phyloP scores from a whole-genome alignment of 768 basidiomycete species.

The Hydnum rufescens region DNA sequence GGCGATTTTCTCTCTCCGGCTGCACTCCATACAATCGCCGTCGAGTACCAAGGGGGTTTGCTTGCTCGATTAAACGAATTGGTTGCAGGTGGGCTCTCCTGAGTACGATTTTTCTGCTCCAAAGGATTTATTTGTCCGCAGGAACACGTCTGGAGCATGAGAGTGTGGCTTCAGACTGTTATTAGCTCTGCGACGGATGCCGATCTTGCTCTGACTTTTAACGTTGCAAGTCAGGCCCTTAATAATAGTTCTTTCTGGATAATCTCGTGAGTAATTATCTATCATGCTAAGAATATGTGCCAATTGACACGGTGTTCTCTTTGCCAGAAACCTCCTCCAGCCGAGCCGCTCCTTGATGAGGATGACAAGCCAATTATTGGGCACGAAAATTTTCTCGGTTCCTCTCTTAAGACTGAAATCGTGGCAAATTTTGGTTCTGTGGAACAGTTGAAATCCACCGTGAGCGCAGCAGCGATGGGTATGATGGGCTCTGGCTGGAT shows the following conservation, averaged over 20 bases:
- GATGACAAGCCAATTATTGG: not conserved
- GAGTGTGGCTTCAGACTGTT: constrained; percentile 51
- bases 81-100: constrained; percentile 33
- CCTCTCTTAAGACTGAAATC: constrained; percentile 18
- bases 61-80: constrained; percentile 58
- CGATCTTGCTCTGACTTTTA: constrained; percentile 52
- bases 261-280: constrained; percentile 40
- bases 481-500: constrained; percentile 66
- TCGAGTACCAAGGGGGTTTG: constrained; percentile 76
- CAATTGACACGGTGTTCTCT: too few relatives aligned
- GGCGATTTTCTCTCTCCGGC: constrained; percentile 57
- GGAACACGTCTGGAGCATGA: constrained; percentile 35
- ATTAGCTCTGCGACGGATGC: constrained; percentile 41
- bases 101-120: not conserved
- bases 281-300: too few relatives aligned
- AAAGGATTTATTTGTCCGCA: constrained; percentile 14
- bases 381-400: not conserved
- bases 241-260: constrained; percentile 89
- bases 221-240: constrained; percentile 76
- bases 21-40: constrained; percentile 50
- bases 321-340: not conserved
- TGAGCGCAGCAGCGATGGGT: constrained; percentile 57
- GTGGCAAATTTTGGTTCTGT: constrained; percentile 37
- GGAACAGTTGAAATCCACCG: constrained; percentile 46
- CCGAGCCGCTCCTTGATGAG: not conserved